Evolutionary conservation across 257 asterid genomes (phyloP).

Genomic region (Cynanchum wilfordii): DNA sequence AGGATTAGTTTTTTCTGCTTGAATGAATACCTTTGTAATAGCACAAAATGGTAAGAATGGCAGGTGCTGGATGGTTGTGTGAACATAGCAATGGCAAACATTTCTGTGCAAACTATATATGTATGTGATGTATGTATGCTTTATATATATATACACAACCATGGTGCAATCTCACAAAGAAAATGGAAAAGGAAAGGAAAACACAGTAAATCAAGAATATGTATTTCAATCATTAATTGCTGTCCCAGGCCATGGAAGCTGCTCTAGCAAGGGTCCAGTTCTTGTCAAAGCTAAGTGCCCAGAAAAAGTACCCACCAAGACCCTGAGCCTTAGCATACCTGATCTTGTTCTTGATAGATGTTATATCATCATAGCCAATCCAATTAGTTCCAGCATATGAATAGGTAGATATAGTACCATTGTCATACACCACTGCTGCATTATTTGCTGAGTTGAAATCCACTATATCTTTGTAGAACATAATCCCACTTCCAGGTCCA

Average conservation of each 20-base stretch:
- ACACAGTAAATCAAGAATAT: background rate
- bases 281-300: constrained; percentile 62
- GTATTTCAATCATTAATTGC: background rate
- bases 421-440: constrained; percentile 38
- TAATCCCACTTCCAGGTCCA: constrained; percentile 54
- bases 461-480: constrained; percentile 34
- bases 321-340: constrained; percentile 46
- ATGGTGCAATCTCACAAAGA: too few relatives aligned
- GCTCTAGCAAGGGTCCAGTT: constrained; percentile 50
- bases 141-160: too few relatives aligned
- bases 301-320: constrained; percentile 63
- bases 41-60: background rate
- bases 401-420: constrained; percentile 43
- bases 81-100: too few relatives aligned
- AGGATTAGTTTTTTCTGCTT: too few relatives aligned
- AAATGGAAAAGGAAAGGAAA: background rate
- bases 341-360: constrained; percentile 37
- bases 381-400: constrained; percentile 46
- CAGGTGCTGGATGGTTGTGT: background rate
- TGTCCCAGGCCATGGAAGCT: constrained; percentile 14
- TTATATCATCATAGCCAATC: constrained; percentile 54
- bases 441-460: constrained; percentile 34
- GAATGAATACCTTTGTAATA: too few relatives aligned
- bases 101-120: too few relatives aligned
- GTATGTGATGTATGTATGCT: too few relatives aligned